phyloP scores from a whole-genome alignment of 257 asterid species.

The Ballota nigra region DNA sequence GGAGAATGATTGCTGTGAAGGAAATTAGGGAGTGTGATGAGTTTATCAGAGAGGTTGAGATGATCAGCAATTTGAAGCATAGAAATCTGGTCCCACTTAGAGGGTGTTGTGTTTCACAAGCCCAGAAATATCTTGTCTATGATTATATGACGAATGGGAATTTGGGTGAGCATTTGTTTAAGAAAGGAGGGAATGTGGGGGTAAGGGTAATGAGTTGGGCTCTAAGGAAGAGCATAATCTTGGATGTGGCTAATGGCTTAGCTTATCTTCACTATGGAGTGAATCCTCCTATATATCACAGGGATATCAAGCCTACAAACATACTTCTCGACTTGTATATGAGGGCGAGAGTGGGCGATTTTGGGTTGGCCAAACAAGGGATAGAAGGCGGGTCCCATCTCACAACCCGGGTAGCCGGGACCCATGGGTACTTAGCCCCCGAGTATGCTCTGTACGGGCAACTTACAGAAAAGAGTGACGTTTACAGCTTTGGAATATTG shows the following conservation, averaged over 20 bases:
- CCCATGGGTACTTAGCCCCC: slow-evolving; percentile 64
- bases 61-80: slow-evolving; percentile 52
- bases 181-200: slow-evolving; percentile 10
- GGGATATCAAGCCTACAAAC: slow-evolving; percentile 67
- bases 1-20: slow-evolving; percentile 54
- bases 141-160: slow-evolving; percentile 65
- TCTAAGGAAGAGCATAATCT: slow-evolving; percentile 50
- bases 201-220: too few species aligned
- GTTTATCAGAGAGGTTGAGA: slow-evolving; percentile 51
- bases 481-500: slow-evolving; percentile 62
- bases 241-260: slow-evolving; percentile 62
- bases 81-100: slow-evolving; percentile 49
- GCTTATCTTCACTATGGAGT: slow-evolving; percentile 64
- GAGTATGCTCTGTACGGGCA: slow-evolving; percentile 68
- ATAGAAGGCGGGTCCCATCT: slow-evolving; percentile 36
- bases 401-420: slow-evolving; percentile 51
- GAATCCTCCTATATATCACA: slow-evolving; percentile 58
- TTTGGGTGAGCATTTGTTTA: slow-evolving; percentile 37
- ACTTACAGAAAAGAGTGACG: slow-evolving; percentile 58
- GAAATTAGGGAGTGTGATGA: slow-evolving; percentile 35
- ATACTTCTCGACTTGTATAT: slow-evolving; percentile 47
- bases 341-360: slow-evolving; percentile 64
- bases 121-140: slow-evolving; percentile 46
- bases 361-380: slow-evolving; percentile 50
- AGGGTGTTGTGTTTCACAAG: slow-evolving; percentile 46